Evolutionary conservation across 2,329 filamentous ascomycete species (phyloP), one percentile per base, ranked within the genome.

Genomic region (Tolypocladium inflatum): DNA sequence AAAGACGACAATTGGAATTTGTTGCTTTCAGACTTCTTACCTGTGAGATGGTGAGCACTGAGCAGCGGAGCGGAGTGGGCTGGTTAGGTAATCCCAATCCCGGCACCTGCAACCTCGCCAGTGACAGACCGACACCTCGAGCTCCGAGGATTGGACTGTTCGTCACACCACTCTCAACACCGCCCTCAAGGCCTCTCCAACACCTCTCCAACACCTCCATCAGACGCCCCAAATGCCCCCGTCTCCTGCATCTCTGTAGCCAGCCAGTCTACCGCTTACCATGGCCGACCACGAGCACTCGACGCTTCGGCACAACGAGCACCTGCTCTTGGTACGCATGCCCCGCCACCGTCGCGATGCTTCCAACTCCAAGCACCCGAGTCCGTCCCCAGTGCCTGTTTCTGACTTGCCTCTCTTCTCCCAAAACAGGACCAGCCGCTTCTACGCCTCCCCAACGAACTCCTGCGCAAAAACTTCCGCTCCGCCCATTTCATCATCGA

Each of bases 391-490:
- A n/a, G 55, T 42, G 51, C 55, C 55, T 41, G 23, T 41, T 57
- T 54, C 26, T n/a, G n/a, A 37, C 15, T 21, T 41, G 21, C 17
- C 41, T 41, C 19, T 26, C 17, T 48, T 52, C 11, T 23, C 6
- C 42, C 15, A 15, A 15, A 51, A 26, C 63, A 93, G 91, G 94
- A 99, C 70, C 93, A 97, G 82, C 89, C 93, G 4, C 88, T 97
- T 63, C 85, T 99, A 64, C 91, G 92, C 39, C 85, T 97, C 26
- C 94, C 94, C 21, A 88, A 93, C 74, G 94, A 97, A 71, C 88
- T 97, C 58, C 86, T 95, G 26, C 88, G 91, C 58, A 93, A 94
- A 72, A 97, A 96, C 76, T 95, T 97, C 76, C 94, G 96, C 67
- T 85, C 87, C 4, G 89, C 89, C 50, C 89, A 91, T 70, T 86